A percentile compares a stretch with the other conserved stretches of the same genome.
These are phyloP conservation scores for Acorus gramineus DNA, from an alignment of 106 monocot species.

Conservation along the genomic window DNA sequence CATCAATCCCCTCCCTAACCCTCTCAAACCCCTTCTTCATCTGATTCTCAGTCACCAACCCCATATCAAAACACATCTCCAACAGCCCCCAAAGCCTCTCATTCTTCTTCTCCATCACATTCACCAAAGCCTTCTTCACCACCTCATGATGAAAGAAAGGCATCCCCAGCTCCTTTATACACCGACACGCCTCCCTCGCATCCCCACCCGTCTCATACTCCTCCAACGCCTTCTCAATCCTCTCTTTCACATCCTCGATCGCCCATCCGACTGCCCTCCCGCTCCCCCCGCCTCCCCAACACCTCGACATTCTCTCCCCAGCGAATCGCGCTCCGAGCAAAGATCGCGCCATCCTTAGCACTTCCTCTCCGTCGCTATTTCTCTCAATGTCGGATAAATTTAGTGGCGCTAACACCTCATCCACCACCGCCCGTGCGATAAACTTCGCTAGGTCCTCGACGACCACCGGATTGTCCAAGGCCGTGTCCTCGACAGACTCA, in stretches of 20 bases:
- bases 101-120: slow-evolving; percentile 63
- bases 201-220: slow-evolving; percentile 70
- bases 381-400: slow-evolving; percentile 40
- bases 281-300: slow-evolving; percentile 67
- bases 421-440: slow-evolving; percentile 67
- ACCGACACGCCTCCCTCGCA: slow-evolving; percentile 53
- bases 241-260: slow-evolving; percentile 63
- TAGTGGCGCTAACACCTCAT: slow-evolving; percentile 61
- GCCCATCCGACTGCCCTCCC: slow-evolving; percentile 49
- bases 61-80: slow-evolving; percentile 23
- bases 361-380: slow-evolving; percentile 11
- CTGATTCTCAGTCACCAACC: slow-evolving; percentile 59
- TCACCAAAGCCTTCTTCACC: slow-evolving; percentile 62
- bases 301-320: slow-evolving; percentile 62
- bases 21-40: slow-evolving; percentile 71
- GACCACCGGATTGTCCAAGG: slow-evolving; percentile 45
- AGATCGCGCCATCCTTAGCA: slow-evolving; percentile 29
- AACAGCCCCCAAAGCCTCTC: slow-evolving; percentile 40
- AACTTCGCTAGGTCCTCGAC: slow-evolving; percentile 60
- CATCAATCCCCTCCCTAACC: slow-evolving; percentile 49
- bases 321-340: slow-evolving; percentile 37
- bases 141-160: slow-evolving; percentile 88
- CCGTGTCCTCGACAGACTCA: slow-evolving; percentile 49
- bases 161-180: slow-evolving; percentile 77
- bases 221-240: slow-evolving; percentile 55